These are phyloP conservation scores for Maudiozyma turicensis DNA, from an alignment of 805 yeast genomes.

Conservation along the genomic window DNA sequence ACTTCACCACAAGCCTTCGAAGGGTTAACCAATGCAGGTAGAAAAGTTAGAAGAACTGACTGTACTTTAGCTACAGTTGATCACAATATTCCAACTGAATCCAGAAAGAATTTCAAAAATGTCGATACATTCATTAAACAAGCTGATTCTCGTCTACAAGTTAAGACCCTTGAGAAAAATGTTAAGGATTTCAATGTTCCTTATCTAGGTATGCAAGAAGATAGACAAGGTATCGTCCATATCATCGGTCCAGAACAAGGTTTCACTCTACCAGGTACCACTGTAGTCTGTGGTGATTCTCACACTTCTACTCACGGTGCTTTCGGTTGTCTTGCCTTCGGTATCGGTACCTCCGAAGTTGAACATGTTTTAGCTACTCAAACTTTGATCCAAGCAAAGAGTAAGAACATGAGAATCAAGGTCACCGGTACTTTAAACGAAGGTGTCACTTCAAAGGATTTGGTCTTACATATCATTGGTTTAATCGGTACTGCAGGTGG, in stretches of 20 bases:
- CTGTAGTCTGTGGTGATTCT: slow-evolving; percentile 98
- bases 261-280: slow-evolving; percentile 95
- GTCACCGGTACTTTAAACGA: slow-evolving; percentile 76
- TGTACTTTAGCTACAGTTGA: slow-evolving; percentile 93
- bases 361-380: slow-evolving; percentile 98
- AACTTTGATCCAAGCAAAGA: slow-evolving; percentile 86
- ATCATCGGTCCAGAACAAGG: slow-evolving; percentile 99
- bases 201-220: slow-evolving; percentile 89
- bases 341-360: slow-evolving; percentile 98
- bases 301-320: slow-evolving; percentile 99
- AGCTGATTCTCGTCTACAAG: slow-evolving; percentile 87
- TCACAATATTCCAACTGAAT: slow-evolving; percentile 91
- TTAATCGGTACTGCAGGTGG: slow-evolving; percentile 99
- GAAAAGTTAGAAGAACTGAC: slow-evolving; percentile 83
- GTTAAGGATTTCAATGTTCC: slow-evolving; percentile 85
- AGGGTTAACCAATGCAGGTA: slow-evolving; percentile 79
- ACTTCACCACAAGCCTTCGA: slow-evolving; percentile 99
- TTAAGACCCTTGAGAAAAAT: slow-evolving; percentile 82
- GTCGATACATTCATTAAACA: slow-evolving; percentile 77
- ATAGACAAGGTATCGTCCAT: slow-evolving; percentile 96
- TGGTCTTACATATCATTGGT: slow-evolving; percentile 89
- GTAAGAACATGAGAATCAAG: slow-evolving; percentile 87
- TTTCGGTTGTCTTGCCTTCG: slow-evolving; percentile 93
- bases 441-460: slow-evolving; percentile 94
- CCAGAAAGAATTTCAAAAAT: slow-evolving; percentile 68